Evolutionary conservation across 129 eudicot species (phyloP), one percentile per base, ranked within the genome.

Genomic region (Cynara cardunculus): DNA sequence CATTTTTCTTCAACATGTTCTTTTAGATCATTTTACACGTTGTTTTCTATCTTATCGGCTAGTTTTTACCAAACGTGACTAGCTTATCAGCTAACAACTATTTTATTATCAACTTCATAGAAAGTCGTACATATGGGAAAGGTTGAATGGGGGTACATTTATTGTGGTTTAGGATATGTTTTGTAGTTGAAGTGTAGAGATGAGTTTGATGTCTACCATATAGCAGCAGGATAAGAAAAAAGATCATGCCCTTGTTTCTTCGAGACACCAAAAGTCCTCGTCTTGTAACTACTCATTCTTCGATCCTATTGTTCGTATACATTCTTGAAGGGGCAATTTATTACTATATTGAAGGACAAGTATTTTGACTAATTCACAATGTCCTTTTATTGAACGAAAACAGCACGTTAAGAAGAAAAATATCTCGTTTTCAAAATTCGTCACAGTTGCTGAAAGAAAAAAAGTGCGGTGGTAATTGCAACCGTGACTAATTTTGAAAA

Each of bases 401-500:
- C 1, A 31, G 31, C 53, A 44, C 44, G 13, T 39, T 39, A 39
- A 39, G 49, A 39, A 35, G 7, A 35, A 35, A 31, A 31, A 31
- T 2, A 39, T 39, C 14, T 53, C 6, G 62, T 53, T 53, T 53
- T 53, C 22, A 53, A 16, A 3, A 18, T 46, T 16, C 4, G 56
- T 44, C 56, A 11, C 18, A 12, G n/a, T 13, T 44, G 56, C 24
- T 59, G 62, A 34, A 21, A 13, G 26, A 2, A 66, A 68, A 67
- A 82, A n/a, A 46, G 76, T 25, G 2, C 49, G 2, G 62, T 75
- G 59, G 85, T 75, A 75, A 82, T 75, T 82, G 59, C 85, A 53
- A 16, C 67, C 27, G 19, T 49, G 18, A 30, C 26, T 49, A 22
- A 35, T 30, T 12, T 31, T 71, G 81, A 69, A 25, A 31, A 67